phyloP scores from a whole-genome alignment of 768 basidiomycete genomes.

The Leucogyrophana mollusca region DNA sequence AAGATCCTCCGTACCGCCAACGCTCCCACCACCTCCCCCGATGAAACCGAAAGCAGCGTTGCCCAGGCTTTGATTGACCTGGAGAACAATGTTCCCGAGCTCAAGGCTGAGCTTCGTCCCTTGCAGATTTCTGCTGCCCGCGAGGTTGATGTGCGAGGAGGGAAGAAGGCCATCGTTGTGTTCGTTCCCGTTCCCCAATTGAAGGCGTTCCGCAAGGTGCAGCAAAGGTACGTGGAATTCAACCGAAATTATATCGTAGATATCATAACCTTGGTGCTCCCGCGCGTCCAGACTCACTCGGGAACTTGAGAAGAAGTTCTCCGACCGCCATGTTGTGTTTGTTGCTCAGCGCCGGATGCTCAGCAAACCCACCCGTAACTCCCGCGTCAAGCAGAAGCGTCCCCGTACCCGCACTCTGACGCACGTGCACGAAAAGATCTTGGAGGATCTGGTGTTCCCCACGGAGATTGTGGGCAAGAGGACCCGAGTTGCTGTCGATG shows the following conservation, averaged over 20 bases:
- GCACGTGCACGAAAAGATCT: conserved; percentile 95
- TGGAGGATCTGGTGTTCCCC: conserved; percentile 98
- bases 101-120: conserved; percentile 93
- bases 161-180: conserved; percentile 98
- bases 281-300: conserved; percentile 78
- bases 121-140: conserved; percentile 98
- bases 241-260: background rate
- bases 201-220: conserved; percentile 98
- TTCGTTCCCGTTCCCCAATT: conserved; percentile 97
- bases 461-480: conserved; percentile 99
- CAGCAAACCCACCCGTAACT: conserved; percentile 93
- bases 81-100: conserved; percentile 97
- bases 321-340: conserved; percentile 98
- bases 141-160: conserved; percentile 98
- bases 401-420: conserved; percentile 97
- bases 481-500: conserved; percentile 90
- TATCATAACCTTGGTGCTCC: conserved; percentile 7
- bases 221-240: conserved; percentile 69
- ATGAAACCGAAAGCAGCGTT: conserved; percentile 88
- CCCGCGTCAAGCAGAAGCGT: conserved; percentile 92
- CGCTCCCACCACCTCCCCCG: conserved; percentile 84
- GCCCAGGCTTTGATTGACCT: conserved; percentile 97
- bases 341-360: conserved; percentile 98
- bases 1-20: conserved; percentile 98
- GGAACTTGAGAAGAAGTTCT: conserved; percentile 99